These are phyloP conservation scores for Trichoderma citrinoviride DNA, from an alignment of 2,329 filamentous ascomycete genomes.

Conservation along the genomic window DNA sequence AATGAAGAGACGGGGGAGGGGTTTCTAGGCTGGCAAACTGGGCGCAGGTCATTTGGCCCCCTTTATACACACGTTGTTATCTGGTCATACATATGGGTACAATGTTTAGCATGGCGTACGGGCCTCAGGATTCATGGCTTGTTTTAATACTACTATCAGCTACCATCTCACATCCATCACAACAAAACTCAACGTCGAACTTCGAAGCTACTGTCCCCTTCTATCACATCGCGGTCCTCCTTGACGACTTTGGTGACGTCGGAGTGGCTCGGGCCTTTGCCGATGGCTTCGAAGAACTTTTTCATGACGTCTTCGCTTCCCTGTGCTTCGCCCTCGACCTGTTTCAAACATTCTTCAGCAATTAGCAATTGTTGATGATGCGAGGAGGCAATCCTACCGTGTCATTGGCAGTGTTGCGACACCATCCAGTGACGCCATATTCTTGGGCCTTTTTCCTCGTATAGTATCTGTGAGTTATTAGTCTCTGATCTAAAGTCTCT, in stretches of 20 bases:
- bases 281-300: slow-evolving; percentile 70
- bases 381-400: slow-evolving; percentile 41
- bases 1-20: slow-evolving; percentile 54
- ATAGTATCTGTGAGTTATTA: slow-evolving; percentile 46
- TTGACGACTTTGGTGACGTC: slow-evolving; percentile 73
- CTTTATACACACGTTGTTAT: background rate
- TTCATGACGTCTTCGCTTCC: slow-evolving; percentile 63
- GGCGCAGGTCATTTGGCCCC: background rate
- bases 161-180: background rate
- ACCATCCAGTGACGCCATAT: slow-evolving; percentile 58
- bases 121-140: background rate
- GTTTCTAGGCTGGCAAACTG: slow-evolving; percentile 39
- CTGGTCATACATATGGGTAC: background rate
- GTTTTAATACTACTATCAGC: background rate
- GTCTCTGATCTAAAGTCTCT: background rate
- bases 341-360: slow-evolving; percentile 22
- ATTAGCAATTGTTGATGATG: too few relatives aligned
- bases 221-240: slow-evolving; percentile 60
- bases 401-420: slow-evolving; percentile 55
- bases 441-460: slow-evolving; percentile 51
- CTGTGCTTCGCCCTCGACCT: slow-evolving; percentile 91
- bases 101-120: background rate
- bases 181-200: slow-evolving; percentile 43
- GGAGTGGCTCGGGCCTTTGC: slow-evolving; percentile 69
- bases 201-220: slow-evolving; percentile 66